A percentile compares a stretch with the other conserved stretches of the same genome.
These are phyloP conservation scores for Daucus carota DNA, from an alignment of 129 eudicot species.

Conservation along the genomic window DH1_v3.0 NC_030387.2:33325001-33325500, in stretches of 20 bases:
- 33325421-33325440: conserved; percentile 42
- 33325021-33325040: neutral
- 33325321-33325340: neutral
- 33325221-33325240: neutral
- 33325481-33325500: conserved; percentile 21
- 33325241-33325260: neutral
- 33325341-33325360: conserved; percentile 39
- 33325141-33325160: neutral
- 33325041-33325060: conserved; percentile 12
- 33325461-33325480: conserved; percentile 38
- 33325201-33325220: neutral
- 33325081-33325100: conserved; percentile 10
- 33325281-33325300: neutral
- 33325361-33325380: conserved; percentile 32
- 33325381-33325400: conserved; percentile 36
- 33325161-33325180: neutral
- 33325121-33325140: neutral
- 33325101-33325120: conserved; percentile 5
- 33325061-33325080: conserved; percentile 18
- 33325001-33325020: too few relatives aligned
- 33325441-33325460: conserved; percentile 48
- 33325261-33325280: neutral
- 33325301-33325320: too few relatives aligned
- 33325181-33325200: neutral
- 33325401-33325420: conserved; percentile 39